Conservation (phyloP, 73 alveolate genomes). For the Breviolum minutum region DNA sequence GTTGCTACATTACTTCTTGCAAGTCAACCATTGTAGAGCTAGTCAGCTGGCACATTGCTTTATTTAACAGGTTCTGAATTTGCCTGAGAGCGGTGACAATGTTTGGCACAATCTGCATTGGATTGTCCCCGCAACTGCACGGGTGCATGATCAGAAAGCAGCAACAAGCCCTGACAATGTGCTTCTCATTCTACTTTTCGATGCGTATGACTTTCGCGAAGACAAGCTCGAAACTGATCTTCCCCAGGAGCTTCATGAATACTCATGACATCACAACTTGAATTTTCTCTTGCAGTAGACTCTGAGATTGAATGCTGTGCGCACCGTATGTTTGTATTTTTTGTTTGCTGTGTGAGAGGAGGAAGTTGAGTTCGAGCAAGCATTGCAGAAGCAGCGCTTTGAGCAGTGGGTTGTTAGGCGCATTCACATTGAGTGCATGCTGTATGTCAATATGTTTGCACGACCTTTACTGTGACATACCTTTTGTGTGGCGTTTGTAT, state of each 20-base stretch:
- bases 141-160: neutral
- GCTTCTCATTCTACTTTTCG: slow-evolving; percentile 65
- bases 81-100: slow-evolving; percentile 81
- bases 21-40: too few species aligned
- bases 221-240: neutral
- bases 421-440: neutral
- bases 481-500: too few species aligned
- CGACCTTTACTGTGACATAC: too few species aligned
- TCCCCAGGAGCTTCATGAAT: neutral
- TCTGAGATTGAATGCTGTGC: neutral
- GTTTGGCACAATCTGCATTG: slow-evolving; percentile 93
- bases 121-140: slow-evolving; percentile 77
- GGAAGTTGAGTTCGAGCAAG: slow-evolving; percentile 4
- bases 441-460: neutral
- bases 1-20: too few species aligned
- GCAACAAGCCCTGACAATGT: neutral
- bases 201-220: slow-evolving; percentile 51
- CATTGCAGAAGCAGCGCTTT: slow-evolving; percentile 53
- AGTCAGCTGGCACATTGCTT: neutral
- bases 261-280: neutral
- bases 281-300: neutral
- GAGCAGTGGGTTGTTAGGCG: slow-evolving; percentile 89
- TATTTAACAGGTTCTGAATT: slow-evolving; percentile 22
- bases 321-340: neutral
- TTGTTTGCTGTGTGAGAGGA: neutral